Base-by-base conservation (phyloP, 2,329 filamentous ascomycete genomes). In the Aspergillus novoparasiticus region DNA sequence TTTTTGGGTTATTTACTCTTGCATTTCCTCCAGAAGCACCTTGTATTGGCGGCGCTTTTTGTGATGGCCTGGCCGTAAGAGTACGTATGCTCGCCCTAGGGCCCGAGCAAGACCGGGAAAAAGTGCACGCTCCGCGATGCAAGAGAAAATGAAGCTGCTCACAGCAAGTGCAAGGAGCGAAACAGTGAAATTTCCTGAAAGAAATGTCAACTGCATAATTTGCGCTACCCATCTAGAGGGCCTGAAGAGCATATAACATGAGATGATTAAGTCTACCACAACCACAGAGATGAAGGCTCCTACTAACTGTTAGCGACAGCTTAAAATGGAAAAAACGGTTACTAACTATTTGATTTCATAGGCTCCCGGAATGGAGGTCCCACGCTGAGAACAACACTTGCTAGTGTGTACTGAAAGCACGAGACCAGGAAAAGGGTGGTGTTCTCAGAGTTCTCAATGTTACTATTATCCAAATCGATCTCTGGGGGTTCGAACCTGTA, bases 331-430 rank as follows among this genome's bases (percentile, higher is more conserved):
- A 10, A 21, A 41, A 41, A 32, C 30, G 19, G 28, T 16, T 54
- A 82, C 89, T 80, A 77, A 93, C 91, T 87, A 74, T 99, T 99
- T 63, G 90, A 85, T 21, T 82, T 82, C 82, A 93, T 92, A 19
- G 87, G 86, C 71, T 95, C 91, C 59, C 95, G 86, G 80, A 97
- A 99, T 0, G 95, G 95, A 39, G 87, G 89, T 1, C 95, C 96
- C n/a, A 95, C 92, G 70, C 91, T 96, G 34, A 99, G 84, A 1
- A 98, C 90, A 45, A 98, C 85, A 4, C 92, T 95, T 0, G 93
- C 91, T 26, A 97, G 84, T 43, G 96, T 96, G 77, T 99, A 99
- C 76, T 98, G 94, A 73, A 94, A 98, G 76, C 93, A 97, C 1
- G 91, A 96, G 6, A 94, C 83, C 34, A 98, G 80, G 81, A 99